Evolutionary conservation across 805 yeast genomes (phyloP).

Genomic region (Cyberlindnera bimundalis): DNA sequence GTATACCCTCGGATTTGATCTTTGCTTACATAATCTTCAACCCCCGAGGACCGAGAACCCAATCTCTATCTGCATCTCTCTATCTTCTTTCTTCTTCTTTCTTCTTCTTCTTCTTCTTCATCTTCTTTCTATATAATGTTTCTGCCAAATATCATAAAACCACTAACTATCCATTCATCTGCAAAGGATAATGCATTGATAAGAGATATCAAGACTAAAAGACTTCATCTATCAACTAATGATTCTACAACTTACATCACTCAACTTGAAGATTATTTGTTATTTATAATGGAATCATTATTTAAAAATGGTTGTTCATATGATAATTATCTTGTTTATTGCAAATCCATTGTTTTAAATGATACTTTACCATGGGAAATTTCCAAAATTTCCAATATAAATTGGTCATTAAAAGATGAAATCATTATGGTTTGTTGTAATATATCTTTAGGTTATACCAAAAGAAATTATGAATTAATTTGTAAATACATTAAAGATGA

Average conservation of each 20-base stretch:
- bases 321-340: background rate
- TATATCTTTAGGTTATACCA: conserved; percentile 10
- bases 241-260: background rate
- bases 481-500: background rate
- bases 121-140: too few relatives aligned
- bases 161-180: too few relatives aligned
- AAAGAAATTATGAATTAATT: conserved; percentile 17
- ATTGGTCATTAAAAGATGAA: conserved; percentile 24
- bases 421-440: conserved; percentile 16
- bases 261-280: conserved; percentile 4
- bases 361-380: conserved; percentile 19
- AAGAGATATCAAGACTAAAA: background rate
- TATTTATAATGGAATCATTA: background rate
- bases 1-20: too few relatives aligned
- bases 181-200: background rate
- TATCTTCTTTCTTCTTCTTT: too few relatives aligned
- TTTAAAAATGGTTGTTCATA: background rate
- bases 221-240: background rate
- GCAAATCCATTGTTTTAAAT: background rate
- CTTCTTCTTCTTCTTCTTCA: too few relatives aligned
- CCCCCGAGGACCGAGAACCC: background rate
- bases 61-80: background rate
- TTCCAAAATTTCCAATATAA: background rate
- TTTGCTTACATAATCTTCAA: background rate
- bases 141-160: too few relatives aligned